Percentiles rank a stretch among this genome's conserved stretches.
Evolutionary conservation across 345 rosid genomes (phyloP).

Genomic region (Syzygium grande): DNA sequence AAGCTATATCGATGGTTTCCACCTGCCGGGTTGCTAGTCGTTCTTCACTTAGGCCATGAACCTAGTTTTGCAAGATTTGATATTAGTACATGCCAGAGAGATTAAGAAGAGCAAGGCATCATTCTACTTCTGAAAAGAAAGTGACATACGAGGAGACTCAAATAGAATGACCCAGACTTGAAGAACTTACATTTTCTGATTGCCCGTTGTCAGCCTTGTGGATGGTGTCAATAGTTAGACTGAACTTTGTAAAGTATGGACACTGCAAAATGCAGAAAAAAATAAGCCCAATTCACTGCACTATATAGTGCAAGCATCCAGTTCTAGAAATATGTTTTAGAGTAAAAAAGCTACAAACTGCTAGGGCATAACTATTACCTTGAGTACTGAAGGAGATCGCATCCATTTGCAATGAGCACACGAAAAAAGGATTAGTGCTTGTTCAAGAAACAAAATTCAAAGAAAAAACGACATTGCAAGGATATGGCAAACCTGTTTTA

Average conservation of each 20-base stretch:
- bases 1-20: slow-evolving; percentile 53
- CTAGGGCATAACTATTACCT: slow-evolving; percentile 27
- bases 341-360: not conserved
- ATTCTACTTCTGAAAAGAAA: not conserved
- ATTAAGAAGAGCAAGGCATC: not conserved
- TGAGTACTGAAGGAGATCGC: slow-evolving; percentile 31
- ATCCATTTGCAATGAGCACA: slow-evolving; percentile 8
- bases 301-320: not conserved
- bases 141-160: not conserved
- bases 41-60: slow-evolving; percentile 42
- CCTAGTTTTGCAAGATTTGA: slow-evolving; percentile 22
- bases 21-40: slow-evolving; percentile 44
- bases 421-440: slow-evolving; percentile 13
- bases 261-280: slow-evolving; percentile 37
- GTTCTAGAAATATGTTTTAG: not conserved
- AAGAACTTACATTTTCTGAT: slow-evolving; percentile 52
- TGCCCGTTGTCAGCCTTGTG: slow-evolving; percentile 50
- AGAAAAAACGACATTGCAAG: not conserved
- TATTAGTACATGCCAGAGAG: slow-evolving; percentile 3
- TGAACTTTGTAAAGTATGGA: slow-evolving; percentile 56
- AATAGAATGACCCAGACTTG: not conserved
- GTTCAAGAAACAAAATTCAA: not conserved
- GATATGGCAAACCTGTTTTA: slow-evolving; percentile 45
- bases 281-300: not conserved
- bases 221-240: slow-evolving; percentile 53